A percentile compares a stretch with the other conserved stretches of the same genome.
phyloP scores from a whole-genome alignment of 306 rosid genomes.

The Quercus gilva region DNA sequence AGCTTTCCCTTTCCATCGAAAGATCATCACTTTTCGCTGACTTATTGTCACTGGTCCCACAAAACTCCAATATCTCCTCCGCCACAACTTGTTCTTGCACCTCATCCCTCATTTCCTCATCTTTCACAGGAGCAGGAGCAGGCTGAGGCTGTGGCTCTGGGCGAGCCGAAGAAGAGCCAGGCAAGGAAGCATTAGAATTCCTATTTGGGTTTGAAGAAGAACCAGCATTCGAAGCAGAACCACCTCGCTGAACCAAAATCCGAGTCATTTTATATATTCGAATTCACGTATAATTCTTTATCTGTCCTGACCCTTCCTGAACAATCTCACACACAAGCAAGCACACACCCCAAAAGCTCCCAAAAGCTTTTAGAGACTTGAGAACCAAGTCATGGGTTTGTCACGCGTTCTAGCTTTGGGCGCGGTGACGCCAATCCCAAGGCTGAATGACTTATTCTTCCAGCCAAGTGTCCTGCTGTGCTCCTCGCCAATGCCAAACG shows the following conservation, averaged over 20 bases:
- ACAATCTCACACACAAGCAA: slow-evolving; percentile 15
- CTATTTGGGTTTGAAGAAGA: slow-evolving; percentile 64
- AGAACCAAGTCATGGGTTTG: slow-evolving; percentile 41
- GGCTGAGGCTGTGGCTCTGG: slow-evolving; percentile 50
- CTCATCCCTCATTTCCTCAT: slow-evolving; percentile 62
- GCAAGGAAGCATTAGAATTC: slow-evolving; percentile 44
- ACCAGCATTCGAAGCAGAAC: slow-evolving; percentile 56
- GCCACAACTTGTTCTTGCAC: slow-evolving; percentile 31
- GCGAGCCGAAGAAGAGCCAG: slow-evolving; percentile 47
- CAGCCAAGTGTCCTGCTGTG: slow-evolving; percentile 53
- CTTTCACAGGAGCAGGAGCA: slow-evolving; percentile 42
- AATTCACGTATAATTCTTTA: neutral
- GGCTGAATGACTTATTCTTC: slow-evolving; percentile 58
- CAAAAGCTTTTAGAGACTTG: slow-evolving; percentile 24
- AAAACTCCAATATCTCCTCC: slow-evolving; percentile 51
- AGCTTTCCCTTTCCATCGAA: slow-evolving; percentile 37
- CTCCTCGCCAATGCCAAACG: slow-evolving; percentile 81
- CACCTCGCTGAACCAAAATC: slow-evolving; percentile 72
- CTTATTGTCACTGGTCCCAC: slow-evolving; percentile 36
- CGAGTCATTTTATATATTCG: slow-evolving; percentile 59
- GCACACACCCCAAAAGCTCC: slow-evolving; percentile 14
- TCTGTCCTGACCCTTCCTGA: slow-evolving; percentile 1
- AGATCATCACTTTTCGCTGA: slow-evolving; percentile 43
- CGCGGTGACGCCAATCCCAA: slow-evolving; percentile 78
- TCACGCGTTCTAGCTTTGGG: slow-evolving; percentile 96